Conservation (phyloP, 1,284 basidiomycete genomes). For the Ustanciosporium gigantosporum region DNA sequence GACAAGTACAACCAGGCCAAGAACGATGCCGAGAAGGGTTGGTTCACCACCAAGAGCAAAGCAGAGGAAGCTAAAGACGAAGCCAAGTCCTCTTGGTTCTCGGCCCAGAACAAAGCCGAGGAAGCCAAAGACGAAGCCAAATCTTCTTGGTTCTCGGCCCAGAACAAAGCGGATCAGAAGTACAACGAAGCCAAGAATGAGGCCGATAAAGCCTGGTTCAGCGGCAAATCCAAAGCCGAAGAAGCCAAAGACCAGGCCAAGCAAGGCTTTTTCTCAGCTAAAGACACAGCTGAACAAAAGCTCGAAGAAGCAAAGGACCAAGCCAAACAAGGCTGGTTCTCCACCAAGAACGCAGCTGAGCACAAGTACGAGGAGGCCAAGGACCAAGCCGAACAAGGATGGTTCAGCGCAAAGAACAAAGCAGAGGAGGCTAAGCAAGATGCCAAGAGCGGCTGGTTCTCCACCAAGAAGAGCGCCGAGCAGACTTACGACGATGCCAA, state of each 20-base stretch:
- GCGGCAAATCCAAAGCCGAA: conserved; percentile 11
- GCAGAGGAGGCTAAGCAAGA: conserved; percentile 11
- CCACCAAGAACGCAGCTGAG: conserved; percentile 18
- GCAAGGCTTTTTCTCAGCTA: conserved; percentile 10
- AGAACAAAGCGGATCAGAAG: conserved; percentile 11
- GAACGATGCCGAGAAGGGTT: conserved; percentile 13
- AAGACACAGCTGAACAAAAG: conserved; percentile 12
- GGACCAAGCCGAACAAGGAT: conserved; percentile 14
- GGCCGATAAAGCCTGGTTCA: conserved; percentile 13
- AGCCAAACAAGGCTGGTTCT: conserved; percentile 21
- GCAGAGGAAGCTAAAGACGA: conserved; percentile 10
- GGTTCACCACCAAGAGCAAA: conserved; percentile 14
- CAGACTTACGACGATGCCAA: conserved; percentile 11
- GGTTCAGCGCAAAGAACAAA: conserved; percentile 14
- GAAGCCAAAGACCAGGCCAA: conserved; percentile 4
- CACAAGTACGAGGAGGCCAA: conserved; percentile 4
- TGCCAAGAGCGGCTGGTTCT: conserved; percentile 1
- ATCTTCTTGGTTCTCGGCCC: neutral
- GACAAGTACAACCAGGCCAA: conserved; percentile 3
- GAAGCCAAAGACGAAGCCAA: conserved; percentile 9
- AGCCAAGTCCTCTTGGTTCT: neutral
- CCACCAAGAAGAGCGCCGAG: conserved; percentile 1
- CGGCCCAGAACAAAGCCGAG: conserved; percentile 2
- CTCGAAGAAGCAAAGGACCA: conserved; percentile 11
- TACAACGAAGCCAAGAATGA: conserved; percentile 4